Conservation (phyloP, 2,329 filamentous ascomycete genomes). For the Fusarium mangiferae region DNA sequence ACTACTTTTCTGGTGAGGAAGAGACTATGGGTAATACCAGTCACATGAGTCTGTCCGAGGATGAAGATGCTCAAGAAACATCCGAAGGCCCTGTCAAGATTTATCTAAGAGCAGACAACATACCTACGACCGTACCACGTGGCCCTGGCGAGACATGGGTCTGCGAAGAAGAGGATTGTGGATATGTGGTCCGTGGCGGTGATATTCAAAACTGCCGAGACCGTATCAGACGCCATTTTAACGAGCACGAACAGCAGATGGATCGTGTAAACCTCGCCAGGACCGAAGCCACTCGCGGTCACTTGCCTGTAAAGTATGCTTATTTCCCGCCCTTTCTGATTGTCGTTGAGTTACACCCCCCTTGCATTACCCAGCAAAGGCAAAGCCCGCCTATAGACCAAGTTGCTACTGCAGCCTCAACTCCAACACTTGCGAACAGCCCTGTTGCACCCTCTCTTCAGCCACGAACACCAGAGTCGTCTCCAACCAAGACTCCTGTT, state of each 20-base stretch:
- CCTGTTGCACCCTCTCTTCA: neutral
- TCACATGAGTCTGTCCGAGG: conserved; percentile 34
- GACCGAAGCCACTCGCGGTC: conserved; percentile 63
- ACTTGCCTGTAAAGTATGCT: conserved; percentile 67
- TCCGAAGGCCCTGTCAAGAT: conserved; percentile 51
- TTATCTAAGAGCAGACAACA: conserved; percentile 60
- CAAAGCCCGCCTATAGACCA: neutral
- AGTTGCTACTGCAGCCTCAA: neutral
- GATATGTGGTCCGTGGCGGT: conserved; percentile 71
- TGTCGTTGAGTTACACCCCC: conserved; percentile 41
- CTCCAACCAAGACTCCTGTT: conserved; percentile 11
- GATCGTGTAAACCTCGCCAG: conserved; percentile 63
- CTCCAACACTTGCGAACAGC: conserved; percentile 9
- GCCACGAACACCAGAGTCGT: conserved; percentile 3
- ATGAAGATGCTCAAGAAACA: conserved; percentile 22
- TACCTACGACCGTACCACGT: conserved; percentile 60
- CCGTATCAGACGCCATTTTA: conserved; percentile 69
- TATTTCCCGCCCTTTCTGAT: conserved; percentile 50
- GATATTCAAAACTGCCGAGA: conserved; percentile 64
- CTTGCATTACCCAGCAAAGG: neutral
- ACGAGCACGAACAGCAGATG: conserved; percentile 67
- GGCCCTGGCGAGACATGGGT: conserved; percentile 73
- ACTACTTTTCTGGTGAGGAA: conserved; percentile 47
- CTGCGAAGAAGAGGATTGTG: conserved; percentile 72
- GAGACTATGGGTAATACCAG: conserved; percentile 48